Evolutionary conservation across 495 filamentous ascomycete species (phyloP), one percentile per base, ranked within the genome.

Genomic region (Gamarada debralockiae): DNA sequence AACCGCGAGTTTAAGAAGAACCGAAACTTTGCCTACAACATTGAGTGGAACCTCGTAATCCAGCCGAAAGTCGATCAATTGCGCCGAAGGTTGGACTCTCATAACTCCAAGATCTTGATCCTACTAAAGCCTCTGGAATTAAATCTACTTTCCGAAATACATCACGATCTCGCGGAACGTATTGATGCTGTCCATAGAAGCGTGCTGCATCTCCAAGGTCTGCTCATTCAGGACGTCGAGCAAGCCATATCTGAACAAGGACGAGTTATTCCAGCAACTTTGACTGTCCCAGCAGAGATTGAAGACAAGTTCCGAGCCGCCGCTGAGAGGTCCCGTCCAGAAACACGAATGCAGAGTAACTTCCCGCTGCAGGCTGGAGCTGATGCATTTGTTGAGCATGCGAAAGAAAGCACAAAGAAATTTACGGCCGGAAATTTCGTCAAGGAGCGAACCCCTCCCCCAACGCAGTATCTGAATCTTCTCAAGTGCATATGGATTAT

Each of bases 401-500:
- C 60, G 18, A 15, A 60, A 15, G 29, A 57, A 5, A 53, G 41
- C 45, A 62, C 56, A 2, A 48, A 44, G 25, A 31, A 45, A 7
- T 62, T 62, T 34, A 40, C 13, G 22, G 21, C 55, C 21, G 61
- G 61, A 23, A 39, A 39, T n/a, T 59, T 62, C 31, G 25, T 63
- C 2, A 24, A 40, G 12, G 47, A 57, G 3, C 49, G 56, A 36
- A 48, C 41, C 13, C 60, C 60, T n/a, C n/a, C 31, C 2, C 31
- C 52, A 2, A 9, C 34, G 36, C 52, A 62, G 45, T 65, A 65
- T 25, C 36, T 65, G 18, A 50, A 33, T 21, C 50, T 65, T 25
- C 41, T 65, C 18, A 62, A 62, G 55, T 50, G 62, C 42, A 29
- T 65, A 1, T 65, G 62, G 61, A 55, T 62, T 22, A 56, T 62